Evolutionary conservation across 1,284 basidiomycete species (phyloP), one percentile per base, ranked within the genome.

Genomic region (Trametes hirsuta): DNA sequence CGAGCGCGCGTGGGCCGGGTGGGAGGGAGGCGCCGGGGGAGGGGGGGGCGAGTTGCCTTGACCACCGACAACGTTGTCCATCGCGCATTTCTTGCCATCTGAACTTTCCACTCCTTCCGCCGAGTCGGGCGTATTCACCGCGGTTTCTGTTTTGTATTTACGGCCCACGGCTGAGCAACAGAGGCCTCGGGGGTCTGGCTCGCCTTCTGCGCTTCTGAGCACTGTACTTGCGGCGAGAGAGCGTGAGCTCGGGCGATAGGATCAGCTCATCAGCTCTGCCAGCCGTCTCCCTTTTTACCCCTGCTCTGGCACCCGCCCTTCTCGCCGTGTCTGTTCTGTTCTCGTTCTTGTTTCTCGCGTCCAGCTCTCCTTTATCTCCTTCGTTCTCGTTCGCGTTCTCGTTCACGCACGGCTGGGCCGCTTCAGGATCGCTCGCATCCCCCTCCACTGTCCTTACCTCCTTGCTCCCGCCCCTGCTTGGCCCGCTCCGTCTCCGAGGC

Each of bases 1-100:
- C 30, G 30, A 30, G 30, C 30, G 30, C 30, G 30, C 30, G 30
- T 30, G 42, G 12, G 47, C 15, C 25, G 46, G 53, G 18, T 6
- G 39, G 37, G 41, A 24, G 51, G 24, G 47, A 39, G 52, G 11
- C 35, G 24, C 24, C 5, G n/a, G 55, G 39, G 47, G 52, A 57
- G 47, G 56, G 14, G 35, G n/a, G 30, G 30, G 2, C 11, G 56
- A 59, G 86, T 88, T 87, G 83, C 82, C 86, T 86, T 88, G 86
- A 85, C 85, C 84, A 86, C 85, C 75, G 75, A 76, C 73, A 63
- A 63, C 65, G 58, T 62, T 58, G 52, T 63, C 57, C 67, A 69
- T 65, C 60, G 51, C 59, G 55, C 63, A 48, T 69, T 69, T 62
- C 56, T 63, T 67, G 66, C 69, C 63, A 68, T 69, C 70, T 66